phyloP scores from a whole-genome alignment of 345 rosid species.

The Eucalyptus victrix region DNA sequence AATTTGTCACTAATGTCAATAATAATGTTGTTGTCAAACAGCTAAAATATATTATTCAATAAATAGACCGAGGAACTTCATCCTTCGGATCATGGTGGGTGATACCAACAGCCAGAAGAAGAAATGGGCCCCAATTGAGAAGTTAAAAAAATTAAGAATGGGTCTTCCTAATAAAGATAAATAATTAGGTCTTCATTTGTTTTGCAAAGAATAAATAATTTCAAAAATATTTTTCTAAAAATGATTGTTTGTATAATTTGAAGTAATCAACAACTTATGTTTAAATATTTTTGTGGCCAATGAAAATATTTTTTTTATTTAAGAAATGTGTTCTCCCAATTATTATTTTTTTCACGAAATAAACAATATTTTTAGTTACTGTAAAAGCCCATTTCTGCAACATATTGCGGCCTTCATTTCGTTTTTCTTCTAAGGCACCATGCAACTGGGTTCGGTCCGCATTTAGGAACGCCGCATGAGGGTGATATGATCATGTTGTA shows the following conservation, averaged over 20 bases:
- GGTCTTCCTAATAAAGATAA: too few relatives aligned
- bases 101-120: too few relatives aligned
- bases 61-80: background rate
- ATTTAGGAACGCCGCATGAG: background rate
- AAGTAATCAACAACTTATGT: background rate
- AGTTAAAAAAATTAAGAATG: too few relatives aligned
- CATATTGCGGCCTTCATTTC: background rate
- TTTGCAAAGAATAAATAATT: background rate
- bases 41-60: background rate
- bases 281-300: background rate
- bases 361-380: fast-evolving
- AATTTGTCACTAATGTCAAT: background rate
- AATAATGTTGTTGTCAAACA: background rate
- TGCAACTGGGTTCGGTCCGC: background rate
- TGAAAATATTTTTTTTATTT: background rate
- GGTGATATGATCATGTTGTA: background rate
- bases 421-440: background rate
- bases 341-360: fast-evolving
- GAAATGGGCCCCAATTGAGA: too few relatives aligned
- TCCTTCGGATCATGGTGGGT: too few relatives aligned
- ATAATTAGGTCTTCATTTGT: too few relatives aligned
- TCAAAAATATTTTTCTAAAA: fast-evolving
- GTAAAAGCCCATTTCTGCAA: background rate
- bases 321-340: fast-evolving
- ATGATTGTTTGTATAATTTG: background rate